Conservation (phyloP, 2,329 filamentous ascomycete species). For the Akanthomyces muscarius region DNA sequence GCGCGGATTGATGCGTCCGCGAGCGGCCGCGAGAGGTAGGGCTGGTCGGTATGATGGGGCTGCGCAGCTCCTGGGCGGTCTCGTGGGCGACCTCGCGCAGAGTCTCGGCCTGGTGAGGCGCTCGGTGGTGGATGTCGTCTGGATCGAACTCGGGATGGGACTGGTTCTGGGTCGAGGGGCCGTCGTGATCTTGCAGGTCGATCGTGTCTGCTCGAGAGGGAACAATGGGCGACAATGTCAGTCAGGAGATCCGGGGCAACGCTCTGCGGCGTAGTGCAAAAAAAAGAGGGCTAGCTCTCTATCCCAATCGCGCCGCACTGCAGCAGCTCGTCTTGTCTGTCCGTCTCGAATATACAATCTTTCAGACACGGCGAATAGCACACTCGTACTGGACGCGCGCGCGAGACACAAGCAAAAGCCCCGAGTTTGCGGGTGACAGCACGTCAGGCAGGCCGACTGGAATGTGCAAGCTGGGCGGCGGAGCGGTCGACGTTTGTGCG, state of each 20-base stretch:
- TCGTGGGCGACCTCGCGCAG: constrained; percentile 78
- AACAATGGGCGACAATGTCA: constrained; percentile 6
- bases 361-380: not conserved
- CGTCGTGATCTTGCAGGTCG: constrained; percentile 81
- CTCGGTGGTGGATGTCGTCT: constrained; percentile 47
- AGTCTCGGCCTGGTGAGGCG: constrained; percentile 81
- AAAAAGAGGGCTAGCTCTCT: not conserved
- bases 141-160: constrained; percentile 44
- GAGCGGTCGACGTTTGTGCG: not conserved
- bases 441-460: constrained; percentile 9
- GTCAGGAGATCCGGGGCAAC: constrained; percentile 3
- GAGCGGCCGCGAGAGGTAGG: constrained; percentile 30
- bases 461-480: not conserved
- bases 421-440: constrained; percentile 1
- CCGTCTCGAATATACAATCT: not conserved
- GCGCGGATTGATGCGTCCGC: constrained; percentile 31
- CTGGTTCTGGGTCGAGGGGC: constrained; percentile 83
- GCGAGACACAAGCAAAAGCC: constrained; percentile 6
- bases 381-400: not conserved
- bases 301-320: not conserved
- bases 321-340: not conserved
- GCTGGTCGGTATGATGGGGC: constrained; percentile 44
- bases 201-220: constrained; percentile 66
- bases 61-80: constrained; percentile 65
- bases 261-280: not conserved